These are phyloP conservation scores for Dendrostoma leiphaemia DNA, from an alignment of 2,329 filamentous ascomycete species.

Conservation along the genomic window DNA sequence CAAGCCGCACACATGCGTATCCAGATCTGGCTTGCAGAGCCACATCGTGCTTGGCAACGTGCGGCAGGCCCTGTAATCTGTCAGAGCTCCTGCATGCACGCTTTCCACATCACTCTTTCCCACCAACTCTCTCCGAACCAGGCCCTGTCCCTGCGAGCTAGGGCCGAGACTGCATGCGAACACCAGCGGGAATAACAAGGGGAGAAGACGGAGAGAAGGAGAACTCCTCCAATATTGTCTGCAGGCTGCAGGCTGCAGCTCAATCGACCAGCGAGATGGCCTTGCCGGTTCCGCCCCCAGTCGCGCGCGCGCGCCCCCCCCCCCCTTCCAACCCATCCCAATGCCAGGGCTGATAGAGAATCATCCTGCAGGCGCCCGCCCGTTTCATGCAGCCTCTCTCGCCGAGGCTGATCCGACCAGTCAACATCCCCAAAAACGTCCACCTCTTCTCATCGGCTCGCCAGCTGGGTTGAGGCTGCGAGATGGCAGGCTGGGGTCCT, in stretches of 20 bases:
- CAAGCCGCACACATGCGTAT: too few species aligned
- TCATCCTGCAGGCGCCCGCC: too few species aligned
- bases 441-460: not conserved
- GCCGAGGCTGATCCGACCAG: too few species aligned
- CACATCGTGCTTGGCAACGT: too few species aligned
- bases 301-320: too few species aligned
- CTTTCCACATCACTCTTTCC: not conserved
- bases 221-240: slow-evolving; percentile 13
- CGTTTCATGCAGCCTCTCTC: not conserved
- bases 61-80: too few species aligned
- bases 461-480: not conserved
- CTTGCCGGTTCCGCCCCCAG: too few species aligned
- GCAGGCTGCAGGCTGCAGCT: slow-evolving; percentile 11
- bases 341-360: too few species aligned
- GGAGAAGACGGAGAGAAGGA: too few species aligned
- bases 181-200: not conserved
- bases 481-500: slow-evolving; percentile 17
- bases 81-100: not conserved
- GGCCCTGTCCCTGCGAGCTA: slow-evolving; percentile 12
- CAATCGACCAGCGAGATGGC: too few species aligned
- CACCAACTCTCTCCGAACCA: not conserved
- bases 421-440: not conserved
- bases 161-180: slow-evolving; percentile 8
- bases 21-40: too few species aligned
- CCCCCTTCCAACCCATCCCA: too few species aligned